Base-by-base conservation (phyloP, 805 yeast genomes). In the Candida ulmi region DNA sequence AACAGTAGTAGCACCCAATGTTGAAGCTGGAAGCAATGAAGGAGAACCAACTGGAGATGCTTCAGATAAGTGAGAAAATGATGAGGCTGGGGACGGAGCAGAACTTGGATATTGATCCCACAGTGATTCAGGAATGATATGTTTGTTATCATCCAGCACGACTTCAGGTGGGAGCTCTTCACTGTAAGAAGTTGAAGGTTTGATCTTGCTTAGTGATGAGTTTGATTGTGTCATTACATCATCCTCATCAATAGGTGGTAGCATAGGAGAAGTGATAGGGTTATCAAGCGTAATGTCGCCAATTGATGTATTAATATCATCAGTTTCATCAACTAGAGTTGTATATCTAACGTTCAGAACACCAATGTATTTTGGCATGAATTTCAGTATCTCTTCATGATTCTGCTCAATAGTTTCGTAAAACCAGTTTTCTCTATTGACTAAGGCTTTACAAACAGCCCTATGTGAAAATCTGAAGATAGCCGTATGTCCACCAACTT, bases 401-500 rank as follows among this genome's bases (percentile, higher is more conserved):
- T 72, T 67, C 29, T 69, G 61, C 62, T 93, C 98, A 34, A 93
- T 81, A 5, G 81, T 78, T 59, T 93, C 99, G 61, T 93, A 93
- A 83, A 95, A 90, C 45, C 70, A 64, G 62, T 93, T 87, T 56
- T 93, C 99, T 41, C 96, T 72, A 52, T 86, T 88, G 44, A 88
- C 87, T 44, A 95, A 68, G 1, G 93, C 93, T 61, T 93, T 93
- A 61, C 98, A 93, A 15, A 93, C 96, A 0, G 97, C 98, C 42
- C 86, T 71, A 50, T 80, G 85, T 5, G 95, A 83, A 57, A 93
- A 93, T 47, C 91, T 76, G 65, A 91, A 93, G 27, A 93, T 88
- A 2, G 97, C 97, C 0, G 97, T 91, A 58, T 93, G 99, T 0
- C 99, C 99, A 8, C 99, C 99, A 17, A 93, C 98, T 56, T 86